Percentiles rank a stretch among this genome's conserved stretches.
phyloP scores from a whole-genome alignment of 2,329 filamentous ascomycete species.

The Apiospora aurea region DNA sequence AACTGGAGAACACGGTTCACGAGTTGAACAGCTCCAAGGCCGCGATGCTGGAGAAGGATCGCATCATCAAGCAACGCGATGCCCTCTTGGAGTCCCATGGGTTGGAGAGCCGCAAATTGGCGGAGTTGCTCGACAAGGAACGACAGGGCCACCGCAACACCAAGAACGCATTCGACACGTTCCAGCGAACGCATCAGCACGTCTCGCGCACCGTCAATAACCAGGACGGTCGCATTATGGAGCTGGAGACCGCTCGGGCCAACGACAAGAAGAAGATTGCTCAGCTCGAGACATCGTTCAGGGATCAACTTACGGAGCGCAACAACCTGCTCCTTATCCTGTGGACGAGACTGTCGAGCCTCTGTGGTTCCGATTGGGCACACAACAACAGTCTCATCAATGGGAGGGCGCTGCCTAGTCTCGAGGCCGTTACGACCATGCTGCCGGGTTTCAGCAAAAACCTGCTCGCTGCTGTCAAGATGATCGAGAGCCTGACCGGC shows the following conservation, averaged over 20 bases:
- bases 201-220: slow-evolving; percentile 85
- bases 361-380: slow-evolving; percentile 92
- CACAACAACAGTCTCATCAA: slow-evolving; percentile 90
- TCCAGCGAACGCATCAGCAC: slow-evolving; percentile 86
- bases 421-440: slow-evolving; percentile 86
- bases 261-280: slow-evolving; percentile 81
- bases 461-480: slow-evolving; percentile 84
- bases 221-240: slow-evolving; percentile 82
- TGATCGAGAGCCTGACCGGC: slow-evolving; percentile 80
- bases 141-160: slow-evolving; percentile 84
- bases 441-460: slow-evolving; percentile 91
- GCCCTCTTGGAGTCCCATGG: slow-evolving; percentile 86
- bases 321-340: slow-evolving; percentile 87
- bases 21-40: slow-evolving; percentile 82
- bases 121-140: slow-evolving; percentile 91
- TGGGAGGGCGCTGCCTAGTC: slow-evolving; percentile 79
- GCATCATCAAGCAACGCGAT: slow-evolving; percentile 88
- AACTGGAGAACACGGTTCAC: slow-evolving; percentile 82
- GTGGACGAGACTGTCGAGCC: slow-evolving; percentile 85
- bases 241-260: slow-evolving; percentile 81
- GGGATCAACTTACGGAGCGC: slow-evolving; percentile 87
- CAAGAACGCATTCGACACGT: slow-evolving; percentile 85
- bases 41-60: slow-evolving; percentile 87
- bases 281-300: slow-evolving; percentile 78
- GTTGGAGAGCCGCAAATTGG: slow-evolving; percentile 83